Evolutionary conservation across 1,284 basidiomycete genomes (phyloP).

Genomic region (Anthracocystis walkeri): DNA sequence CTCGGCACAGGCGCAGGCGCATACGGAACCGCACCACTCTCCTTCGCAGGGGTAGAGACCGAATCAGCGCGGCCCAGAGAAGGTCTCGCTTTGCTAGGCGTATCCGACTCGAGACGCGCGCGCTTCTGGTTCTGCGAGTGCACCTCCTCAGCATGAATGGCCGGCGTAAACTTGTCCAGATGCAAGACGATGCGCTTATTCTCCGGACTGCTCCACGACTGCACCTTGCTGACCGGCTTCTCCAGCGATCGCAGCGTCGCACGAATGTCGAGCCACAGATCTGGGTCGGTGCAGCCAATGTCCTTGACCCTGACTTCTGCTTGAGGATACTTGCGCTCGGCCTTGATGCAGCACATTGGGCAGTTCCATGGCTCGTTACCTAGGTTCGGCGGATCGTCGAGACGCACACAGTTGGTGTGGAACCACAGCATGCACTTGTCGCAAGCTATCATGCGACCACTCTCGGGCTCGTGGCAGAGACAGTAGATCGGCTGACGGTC

Average conservation of each 20-base stretch:
- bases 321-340: conserved; percentile 63
- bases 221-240: conserved; percentile 60
- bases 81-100: conserved; percentile 34
- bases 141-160: conserved; percentile 54
- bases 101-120: conserved; percentile 40
- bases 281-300: conserved; percentile 51
- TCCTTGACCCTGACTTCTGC: conserved; percentile 67
- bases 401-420: conserved; percentile 65
- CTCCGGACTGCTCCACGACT: conserved; percentile 55
- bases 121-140: conserved; percentile 44
- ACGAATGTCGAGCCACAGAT: conserved; percentile 65
- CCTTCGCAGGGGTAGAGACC: conserved; percentile 32
- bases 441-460: conserved; percentile 67
- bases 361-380: conserved; percentile 64
- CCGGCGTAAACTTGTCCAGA: conserved; percentile 64
- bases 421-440: conserved; percentile 69
- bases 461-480: conserved; percentile 63
- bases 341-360: conserved; percentile 68
- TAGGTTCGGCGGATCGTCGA: conserved; percentile 54
- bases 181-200: conserved; percentile 63
- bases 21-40: conserved; percentile 23
- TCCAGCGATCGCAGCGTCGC: conserved; percentile 63
- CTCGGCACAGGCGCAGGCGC: conserved; percentile 39
- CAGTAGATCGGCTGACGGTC: conserved; percentile 62
- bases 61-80: conserved; percentile 36